Evolutionary conservation across 768 basidiomycete species (phyloP), one percentile per base, ranked within the genome.

Genomic region (Boletus reticulatus): DNA sequence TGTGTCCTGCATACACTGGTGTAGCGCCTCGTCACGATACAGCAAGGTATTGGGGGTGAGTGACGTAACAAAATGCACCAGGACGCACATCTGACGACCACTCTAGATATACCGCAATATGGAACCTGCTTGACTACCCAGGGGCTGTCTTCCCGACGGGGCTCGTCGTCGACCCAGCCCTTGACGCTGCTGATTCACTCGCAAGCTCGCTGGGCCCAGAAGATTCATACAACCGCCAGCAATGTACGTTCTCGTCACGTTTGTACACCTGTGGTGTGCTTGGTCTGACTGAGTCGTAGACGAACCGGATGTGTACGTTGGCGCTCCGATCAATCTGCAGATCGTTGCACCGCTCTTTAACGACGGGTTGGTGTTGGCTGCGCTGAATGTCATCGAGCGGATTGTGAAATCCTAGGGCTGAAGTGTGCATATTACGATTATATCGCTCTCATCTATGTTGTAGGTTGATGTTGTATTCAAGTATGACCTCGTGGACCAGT

Each of bases 121-220:
- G 73, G 69, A 81, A 81, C 54, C 59, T 80, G 16, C 62, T 73
- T 14, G 80, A 81, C 62, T 79, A 75, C 49, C 73, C 79, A 0
- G 71, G 72, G 1, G 73, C 70, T 4, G 74, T 78, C 6, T 76
- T 80, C 65, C 80, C 78, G 9, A 76, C 74, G 19, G 76, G 77
- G n/a, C 67, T 73, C 22, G 38, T 55, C 17, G 58, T 53, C 43
- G 65, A 73, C 50, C 62, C 73, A 39, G 41, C 59, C 2, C 5
- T 68, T 7, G 73, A 74, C 29, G 16, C 49, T 20, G 14, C 53
- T 19, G 42, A 61, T 43, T 43, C 65, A 9, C 20, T 19, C 24
- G 52, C 55, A 29, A 44, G 38, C 1, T 46, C 55, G 17, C 38
- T 68, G 46, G 50, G 67, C 13, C 54, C 61, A 5, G 67, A 63